Evolutionary conservation across 441 rosid genomes (phyloP).

Genomic region (Populus trichocarpa): DNA sequence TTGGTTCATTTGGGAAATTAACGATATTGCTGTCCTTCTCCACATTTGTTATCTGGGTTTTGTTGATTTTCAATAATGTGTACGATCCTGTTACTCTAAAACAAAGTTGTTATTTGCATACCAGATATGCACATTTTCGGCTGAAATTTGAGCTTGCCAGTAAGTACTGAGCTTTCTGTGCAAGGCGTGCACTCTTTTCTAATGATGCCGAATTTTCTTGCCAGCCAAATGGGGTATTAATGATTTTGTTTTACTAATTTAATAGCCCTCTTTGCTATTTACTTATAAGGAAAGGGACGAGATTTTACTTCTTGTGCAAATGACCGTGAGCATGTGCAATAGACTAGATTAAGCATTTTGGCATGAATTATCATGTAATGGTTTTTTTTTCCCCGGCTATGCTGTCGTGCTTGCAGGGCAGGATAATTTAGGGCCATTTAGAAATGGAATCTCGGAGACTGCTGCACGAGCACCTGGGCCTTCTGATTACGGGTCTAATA

Average conservation of each 20-base stretch:
- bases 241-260: background rate
- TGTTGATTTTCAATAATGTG: conserved; percentile 10
- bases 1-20: background rate
- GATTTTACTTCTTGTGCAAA: background rate
- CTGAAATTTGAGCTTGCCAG: background rate
- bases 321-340: background rate
- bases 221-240: background rate
- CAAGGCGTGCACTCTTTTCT: background rate
- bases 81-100: background rate
- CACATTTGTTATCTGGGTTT: conserved; percentile 3
- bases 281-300: background rate
- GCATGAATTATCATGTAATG: background rate
- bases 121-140: background rate
- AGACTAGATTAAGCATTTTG: background rate
- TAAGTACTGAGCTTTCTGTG: background rate
- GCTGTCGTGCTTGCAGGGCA: conserved; percentile 38
- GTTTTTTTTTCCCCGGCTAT: background rate
- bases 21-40: background rate
- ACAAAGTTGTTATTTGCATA: background rate
- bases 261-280: background rate
- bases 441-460: conserved; percentile 40
- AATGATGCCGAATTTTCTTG: background rate
- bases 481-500: conserved; percentile 26
- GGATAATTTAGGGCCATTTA: conserved; percentile 57
- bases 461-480: conserved; percentile 65